A percentile compares a stretch with the other conserved stretches of the same genome.
phyloP scores from a whole-genome alignment of 2,329 filamentous ascomycete species.

The Ambrosiella xylebori region DNA sequence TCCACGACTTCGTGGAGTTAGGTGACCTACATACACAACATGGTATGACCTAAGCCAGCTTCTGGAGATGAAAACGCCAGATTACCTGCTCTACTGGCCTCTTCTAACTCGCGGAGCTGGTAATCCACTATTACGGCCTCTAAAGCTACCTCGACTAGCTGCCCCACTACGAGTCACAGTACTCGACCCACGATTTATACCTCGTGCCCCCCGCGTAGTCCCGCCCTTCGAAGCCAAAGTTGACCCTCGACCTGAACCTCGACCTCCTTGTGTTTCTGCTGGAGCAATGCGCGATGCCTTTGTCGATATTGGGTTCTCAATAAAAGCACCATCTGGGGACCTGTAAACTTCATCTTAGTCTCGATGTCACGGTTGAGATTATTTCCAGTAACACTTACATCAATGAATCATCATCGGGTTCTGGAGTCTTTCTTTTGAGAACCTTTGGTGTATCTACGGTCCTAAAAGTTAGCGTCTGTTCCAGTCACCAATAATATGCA shows the following conservation, averaged over 20 bases:
- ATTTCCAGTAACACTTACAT: conserved; percentile 36
- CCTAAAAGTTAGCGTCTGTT: no score
- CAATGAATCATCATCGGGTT: conserved; percentile 60
- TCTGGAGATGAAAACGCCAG: no score
- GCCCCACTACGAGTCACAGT: not conserved
- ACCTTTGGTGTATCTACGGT: conserved; percentile 12
- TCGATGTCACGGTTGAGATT: conserved; percentile 41
- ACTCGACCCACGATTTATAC: conserved; percentile 14
- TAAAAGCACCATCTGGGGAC: conserved; percentile 81
- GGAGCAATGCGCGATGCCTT: conserved; percentile 30
- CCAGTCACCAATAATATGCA: no score
- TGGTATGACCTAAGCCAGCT: no score
- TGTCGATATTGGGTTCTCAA: conserved; percentile 58
- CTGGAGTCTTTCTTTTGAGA: conserved; percentile 18
- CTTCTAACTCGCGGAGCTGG: conserved; percentile 29
- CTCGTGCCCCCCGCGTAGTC: conserved; percentile 12
- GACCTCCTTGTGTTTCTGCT: conserved; percentile 21
- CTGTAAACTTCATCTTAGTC: conserved; percentile 65
- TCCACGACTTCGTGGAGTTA: no score
- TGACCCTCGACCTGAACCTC: conserved; percentile 22
- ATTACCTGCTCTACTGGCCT: conserved; percentile 14
- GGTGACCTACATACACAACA: no score
- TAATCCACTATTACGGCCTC: conserved; percentile 13
- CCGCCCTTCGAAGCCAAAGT: conserved; percentile 14
- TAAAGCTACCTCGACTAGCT: conserved; percentile 18